A percentile compares a stretch with the other conserved stretches of the same genome.
phyloP scores from a whole-genome alignment of 176 grass and related monocot genomes.

The Raddia distichophylla region DNA sequence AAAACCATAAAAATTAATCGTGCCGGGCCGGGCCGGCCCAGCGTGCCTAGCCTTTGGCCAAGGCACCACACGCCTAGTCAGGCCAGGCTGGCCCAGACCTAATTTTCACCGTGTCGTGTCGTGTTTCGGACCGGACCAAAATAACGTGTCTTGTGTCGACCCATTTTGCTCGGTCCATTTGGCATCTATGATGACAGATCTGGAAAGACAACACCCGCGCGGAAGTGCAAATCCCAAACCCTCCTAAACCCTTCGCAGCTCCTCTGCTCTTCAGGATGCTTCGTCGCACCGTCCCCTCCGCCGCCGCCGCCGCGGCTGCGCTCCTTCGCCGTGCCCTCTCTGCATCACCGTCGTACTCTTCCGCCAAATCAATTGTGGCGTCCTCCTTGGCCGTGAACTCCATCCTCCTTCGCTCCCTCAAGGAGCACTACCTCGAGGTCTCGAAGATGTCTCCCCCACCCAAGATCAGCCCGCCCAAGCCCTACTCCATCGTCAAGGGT shows the following conservation, averaged over 20 bases:
- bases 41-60: too few species aligned
- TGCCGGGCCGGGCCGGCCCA: too few species aligned
- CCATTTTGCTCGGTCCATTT: too few species aligned
- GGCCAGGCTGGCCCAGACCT: too few species aligned
- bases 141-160: too few species aligned
- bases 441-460: conserved; percentile 84
- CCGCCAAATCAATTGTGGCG: neutral
- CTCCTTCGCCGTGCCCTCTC: conserved; percentile 18
- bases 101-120: too few species aligned
- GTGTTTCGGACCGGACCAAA: too few species aligned
- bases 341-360: conserved; percentile 12
- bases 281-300: conserved; percentile 40
- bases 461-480: conserved; percentile 70
- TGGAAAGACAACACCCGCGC: too few species aligned
- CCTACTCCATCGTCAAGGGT: conserved; percentile 78
- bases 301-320: neutral
- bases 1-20: too few species aligned
- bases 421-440: conserved; percentile 91
- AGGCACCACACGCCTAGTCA: too few species aligned
- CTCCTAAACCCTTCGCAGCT: neutral
- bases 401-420: conserved; percentile 88
- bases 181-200: too few species aligned
- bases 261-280: conserved; percentile 43
- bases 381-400: conserved; percentile 61
- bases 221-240: too few species aligned